These are phyloP conservation scores for Davidsoniella eucalypti DNA, from an alignment of 2,329 filamentous ascomycete species.

Conservation along the genomic window DNA sequence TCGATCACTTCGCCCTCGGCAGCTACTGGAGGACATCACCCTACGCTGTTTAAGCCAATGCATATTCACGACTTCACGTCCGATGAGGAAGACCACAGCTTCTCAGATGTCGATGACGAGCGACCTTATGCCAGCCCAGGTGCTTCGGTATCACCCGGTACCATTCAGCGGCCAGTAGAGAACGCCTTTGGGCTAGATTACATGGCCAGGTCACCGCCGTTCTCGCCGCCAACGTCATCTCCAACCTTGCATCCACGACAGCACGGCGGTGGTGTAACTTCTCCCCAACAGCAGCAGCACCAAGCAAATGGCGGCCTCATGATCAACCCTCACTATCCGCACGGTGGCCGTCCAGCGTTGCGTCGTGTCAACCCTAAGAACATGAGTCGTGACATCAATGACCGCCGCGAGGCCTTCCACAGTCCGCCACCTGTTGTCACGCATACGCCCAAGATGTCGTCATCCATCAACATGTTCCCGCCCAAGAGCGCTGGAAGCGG, in stretches of 20 bases:
- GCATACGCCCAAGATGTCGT: slow-evolving; percentile 25
- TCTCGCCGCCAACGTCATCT: slow-evolving; percentile 17
- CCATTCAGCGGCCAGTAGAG: no score
- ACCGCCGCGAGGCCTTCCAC: slow-evolving; percentile 7
- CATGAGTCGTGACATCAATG: slow-evolving; percentile 4
- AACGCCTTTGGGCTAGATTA: no score
- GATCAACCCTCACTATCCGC: background rate
- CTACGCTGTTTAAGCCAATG: slow-evolving; percentile 14
- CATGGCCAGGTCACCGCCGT: no score
- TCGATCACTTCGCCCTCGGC: slow-evolving; percentile 70
- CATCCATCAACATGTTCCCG: slow-evolving; percentile 19
- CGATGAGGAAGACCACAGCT: slow-evolving; percentile 63
- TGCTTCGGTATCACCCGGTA: no score
- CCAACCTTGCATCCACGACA: slow-evolving; percentile 19
- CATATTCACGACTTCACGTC: slow-evolving; percentile 39
- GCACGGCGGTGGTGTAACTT: no score
- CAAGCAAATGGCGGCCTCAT: background rate
- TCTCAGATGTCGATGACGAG: slow-evolving; percentile 62
- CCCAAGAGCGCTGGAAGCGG: slow-evolving; percentile 14
- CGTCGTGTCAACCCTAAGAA: slow-evolving; percentile 3
- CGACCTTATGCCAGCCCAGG: slow-evolving; percentile 21
- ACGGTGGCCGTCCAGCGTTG: background rate
- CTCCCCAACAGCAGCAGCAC: no score
- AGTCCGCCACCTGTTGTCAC: slow-evolving; percentile 1
- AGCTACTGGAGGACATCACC: slow-evolving; percentile 33